Conservation (phyloP, 2,329 filamentous ascomycete genomes). For the Lasiodiplodia sp. region DNA sequence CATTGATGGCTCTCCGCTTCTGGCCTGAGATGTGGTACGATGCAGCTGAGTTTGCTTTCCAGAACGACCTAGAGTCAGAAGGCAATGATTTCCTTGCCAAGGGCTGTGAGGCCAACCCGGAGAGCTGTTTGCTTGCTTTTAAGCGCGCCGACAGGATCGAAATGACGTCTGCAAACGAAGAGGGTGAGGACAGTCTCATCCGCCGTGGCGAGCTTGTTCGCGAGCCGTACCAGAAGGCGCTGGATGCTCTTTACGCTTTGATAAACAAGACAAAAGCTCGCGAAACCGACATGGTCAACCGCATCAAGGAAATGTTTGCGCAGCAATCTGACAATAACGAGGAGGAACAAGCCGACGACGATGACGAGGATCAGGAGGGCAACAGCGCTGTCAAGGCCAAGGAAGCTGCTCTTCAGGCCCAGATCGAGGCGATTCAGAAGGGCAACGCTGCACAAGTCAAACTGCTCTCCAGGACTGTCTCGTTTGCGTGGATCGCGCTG, state of each 20-base stretch:
- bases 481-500: slow-evolving; percentile 92
- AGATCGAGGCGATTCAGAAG: slow-evolving; percentile 66
- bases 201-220: slow-evolving; percentile 76
- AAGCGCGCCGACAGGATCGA: slow-evolving; percentile 90
- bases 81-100: slow-evolving; percentile 81
- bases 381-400: slow-evolving; percentile 52
- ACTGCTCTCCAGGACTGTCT: slow-evolving; percentile 82
- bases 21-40: slow-evolving; percentile 97
- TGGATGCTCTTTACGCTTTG: slow-evolving; percentile 88
- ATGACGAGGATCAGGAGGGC: slow-evolving; percentile 63
- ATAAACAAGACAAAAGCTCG: slow-evolving; percentile 73
- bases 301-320: slow-evolving; percentile 63
- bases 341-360: slow-evolving; percentile 50
- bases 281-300: slow-evolving; percentile 67
- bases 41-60: slow-evolving; percentile 89
- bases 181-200: slow-evolving; percentile 72
- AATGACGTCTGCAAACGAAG: slow-evolving; percentile 75
- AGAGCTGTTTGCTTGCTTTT: slow-evolving; percentile 88
- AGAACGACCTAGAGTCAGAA: slow-evolving; percentile 73
- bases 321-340: slow-evolving; percentile 52
- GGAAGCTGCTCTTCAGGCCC: slow-evolving; percentile 60
- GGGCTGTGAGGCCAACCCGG: slow-evolving; percentile 88
- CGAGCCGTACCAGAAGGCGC: slow-evolving; percentile 81
- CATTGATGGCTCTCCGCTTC: slow-evolving; percentile 90
- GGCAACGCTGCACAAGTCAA: slow-evolving; percentile 76